phyloP scores from a whole-genome alignment of 192 early-diverging fungal genomes.

The Funneliformis geosporum region DNA sequence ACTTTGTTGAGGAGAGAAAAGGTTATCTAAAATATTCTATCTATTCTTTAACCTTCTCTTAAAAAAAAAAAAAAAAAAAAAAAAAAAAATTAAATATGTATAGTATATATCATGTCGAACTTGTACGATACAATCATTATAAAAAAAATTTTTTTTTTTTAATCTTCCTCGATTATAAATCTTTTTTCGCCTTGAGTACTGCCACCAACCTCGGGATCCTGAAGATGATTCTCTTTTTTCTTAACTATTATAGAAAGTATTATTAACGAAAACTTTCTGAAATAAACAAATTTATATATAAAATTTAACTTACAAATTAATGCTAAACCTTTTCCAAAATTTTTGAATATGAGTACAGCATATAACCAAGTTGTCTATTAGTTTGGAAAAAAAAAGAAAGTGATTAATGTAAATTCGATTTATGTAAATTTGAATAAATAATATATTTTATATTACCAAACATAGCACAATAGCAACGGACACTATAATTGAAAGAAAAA shows the following conservation, averaged over 20 bases:
- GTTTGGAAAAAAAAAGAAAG: neutral
- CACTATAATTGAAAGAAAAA: neutral
- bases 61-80: too few species aligned
- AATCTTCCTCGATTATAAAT: neutral
- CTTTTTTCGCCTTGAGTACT: neutral
- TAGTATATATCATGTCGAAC: too few species aligned
- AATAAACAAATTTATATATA: neutral
- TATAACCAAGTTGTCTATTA: neutral
- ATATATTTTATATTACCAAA: neutral
- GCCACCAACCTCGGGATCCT: neutral
- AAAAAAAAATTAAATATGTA: too few species aligned
- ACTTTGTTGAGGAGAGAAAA: too few species aligned
- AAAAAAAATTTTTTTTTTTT: neutral
- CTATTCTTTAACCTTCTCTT: too few species aligned
- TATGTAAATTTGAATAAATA: neutral
- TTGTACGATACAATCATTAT: too few species aligned
- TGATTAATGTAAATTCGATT: neutral
- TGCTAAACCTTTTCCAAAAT: conserved; percentile 12
- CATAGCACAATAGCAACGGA: neutral
- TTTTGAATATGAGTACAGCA: neutral
- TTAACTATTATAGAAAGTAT: neutral
- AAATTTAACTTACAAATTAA: neutral
- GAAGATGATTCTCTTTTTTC: neutral
- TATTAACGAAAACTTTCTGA: neutral
- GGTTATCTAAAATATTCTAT: too few species aligned